Evolutionary conservation across 352 stramenopile species (phyloP).

Genomic region (Phytophthora colocasiae): DNA sequence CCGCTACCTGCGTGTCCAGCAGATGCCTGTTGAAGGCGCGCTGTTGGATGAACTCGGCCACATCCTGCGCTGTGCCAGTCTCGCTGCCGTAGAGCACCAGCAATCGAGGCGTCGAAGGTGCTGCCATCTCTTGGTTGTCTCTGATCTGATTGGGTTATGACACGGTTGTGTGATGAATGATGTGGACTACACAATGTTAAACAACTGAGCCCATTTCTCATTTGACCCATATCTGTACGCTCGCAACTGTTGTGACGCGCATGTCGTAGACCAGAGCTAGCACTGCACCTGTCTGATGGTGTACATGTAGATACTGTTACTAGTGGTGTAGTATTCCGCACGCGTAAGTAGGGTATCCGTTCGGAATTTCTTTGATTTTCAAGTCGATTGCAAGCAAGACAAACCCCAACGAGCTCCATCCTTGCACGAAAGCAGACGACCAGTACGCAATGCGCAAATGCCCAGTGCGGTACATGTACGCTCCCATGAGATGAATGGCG

Average conservation of each 20-base stretch:
- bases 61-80: conserved; percentile 90
- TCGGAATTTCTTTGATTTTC: too few species aligned
- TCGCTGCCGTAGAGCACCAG: conserved; percentile 93
- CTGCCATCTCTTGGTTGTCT: conserved; percentile 12
- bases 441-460: background rate
- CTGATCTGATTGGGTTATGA: conserved; percentile 19
- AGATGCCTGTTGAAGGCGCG: conserved; percentile 69
- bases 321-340: too few species aligned
- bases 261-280: too few species aligned
- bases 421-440: background rate
- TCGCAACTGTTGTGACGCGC: too few species aligned
- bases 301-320: too few species aligned
- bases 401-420: too few species aligned
- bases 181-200: background rate
- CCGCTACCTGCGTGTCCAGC: conserved; percentile 49
- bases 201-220: too few species aligned
- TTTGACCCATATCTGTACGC: too few species aligned
- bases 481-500: conserved; percentile 16
- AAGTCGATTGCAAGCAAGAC: too few species aligned
- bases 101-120: conserved; percentile 41
- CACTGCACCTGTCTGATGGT: too few species aligned
- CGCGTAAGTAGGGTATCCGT: too few species aligned
- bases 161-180: background rate
- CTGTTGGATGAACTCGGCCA: conserved; percentile 81
- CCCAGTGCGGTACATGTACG: conserved; percentile 12